These are phyloP conservation scores for Pythium apleroticum DNA, from an alignment of 352 stramenopile species.

Conservation along the genomic window DNA sequence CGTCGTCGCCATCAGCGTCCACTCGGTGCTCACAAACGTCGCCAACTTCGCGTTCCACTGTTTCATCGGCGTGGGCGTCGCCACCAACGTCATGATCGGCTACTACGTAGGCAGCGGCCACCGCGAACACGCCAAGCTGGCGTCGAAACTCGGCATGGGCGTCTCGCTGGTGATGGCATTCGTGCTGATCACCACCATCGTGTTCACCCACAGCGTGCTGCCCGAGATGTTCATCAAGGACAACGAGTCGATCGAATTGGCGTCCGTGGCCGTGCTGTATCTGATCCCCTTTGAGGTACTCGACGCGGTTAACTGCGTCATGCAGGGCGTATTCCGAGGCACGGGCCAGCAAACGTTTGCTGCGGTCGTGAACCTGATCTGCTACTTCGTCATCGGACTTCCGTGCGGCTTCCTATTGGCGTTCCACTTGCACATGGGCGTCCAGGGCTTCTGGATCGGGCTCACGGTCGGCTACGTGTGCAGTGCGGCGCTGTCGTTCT, in stretches of 20 bases:
- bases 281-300: slow-evolving; percentile 70
- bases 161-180: slow-evolving; percentile 50
- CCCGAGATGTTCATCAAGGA: slow-evolving; percentile 81
- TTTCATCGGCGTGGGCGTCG: slow-evolving; percentile 78
- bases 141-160: slow-evolving; percentile 64
- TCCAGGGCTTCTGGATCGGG: slow-evolving; percentile 73
- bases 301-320: slow-evolving; percentile 70
- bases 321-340: slow-evolving; percentile 74
- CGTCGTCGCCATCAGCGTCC: slow-evolving; percentile 67
- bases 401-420: slow-evolving; percentile 60
- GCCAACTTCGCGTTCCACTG: slow-evolving; percentile 73
- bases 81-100: slow-evolving; percentile 79
- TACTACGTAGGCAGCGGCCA: slow-evolving; percentile 80
- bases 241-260: slow-evolving; percentile 10
- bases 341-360: slow-evolving; percentile 56
- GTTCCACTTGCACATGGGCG: slow-evolving; percentile 53
- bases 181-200: slow-evolving; percentile 40
- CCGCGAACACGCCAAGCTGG: slow-evolving; percentile 81
- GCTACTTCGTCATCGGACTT: slow-evolving; percentile 72
- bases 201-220: slow-evolving; percentile 44
- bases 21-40: slow-evolving; percentile 69
- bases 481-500: slow-evolving; percentile 53
- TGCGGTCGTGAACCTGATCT: slow-evolving; percentile 61
- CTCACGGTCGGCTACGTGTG: slow-evolving; percentile 58
- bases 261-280: slow-evolving; percentile 47